A percentile compares a stretch with the other conserved stretches of the same genome.
Evolutionary conservation across 768 basidiomycete species (phyloP).

Genomic region (Leccinum imitatum): DNA sequence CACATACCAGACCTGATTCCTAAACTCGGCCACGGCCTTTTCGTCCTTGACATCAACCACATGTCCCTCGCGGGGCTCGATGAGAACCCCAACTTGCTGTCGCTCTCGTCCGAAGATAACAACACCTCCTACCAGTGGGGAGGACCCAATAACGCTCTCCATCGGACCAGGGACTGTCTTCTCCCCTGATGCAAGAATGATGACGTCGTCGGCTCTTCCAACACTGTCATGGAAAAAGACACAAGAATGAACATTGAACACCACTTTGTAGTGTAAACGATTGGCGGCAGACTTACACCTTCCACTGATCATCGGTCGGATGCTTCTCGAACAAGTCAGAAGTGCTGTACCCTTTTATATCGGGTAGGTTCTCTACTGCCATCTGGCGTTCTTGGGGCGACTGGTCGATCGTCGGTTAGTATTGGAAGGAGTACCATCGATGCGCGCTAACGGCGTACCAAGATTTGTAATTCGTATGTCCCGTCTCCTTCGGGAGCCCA

Average conservation of each 20-base stretch:
- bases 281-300: slow-evolving; percentile 20
- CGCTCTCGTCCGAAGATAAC: slow-evolving; percentile 37
- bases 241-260: slow-evolving; percentile 1
- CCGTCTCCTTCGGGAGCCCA: slow-evolving; percentile 35
- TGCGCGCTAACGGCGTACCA: slow-evolving; percentile 25
- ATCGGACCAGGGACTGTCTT: slow-evolving; percentile 26
- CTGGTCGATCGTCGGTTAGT: not conserved
- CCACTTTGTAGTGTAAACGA: not conserved
- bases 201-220: too few relatives aligned
- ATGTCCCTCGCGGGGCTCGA: slow-evolving; percentile 25
- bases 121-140: slow-evolving; percentile 20
- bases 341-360: slow-evolving; percentile 41
- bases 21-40: slow-evolving; percentile 27
- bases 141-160: slow-evolving; percentile 31
- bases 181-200: slow-evolving; percentile 13
- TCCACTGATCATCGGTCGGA: slow-evolving; percentile 42
- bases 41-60: slow-evolving; percentile 23
- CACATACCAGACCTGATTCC: slow-evolving; percentile 33
- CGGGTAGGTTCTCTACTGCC: slow-evolving; percentile 37
- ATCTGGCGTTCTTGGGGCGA: not conserved
- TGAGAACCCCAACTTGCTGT: slow-evolving; percentile 33
- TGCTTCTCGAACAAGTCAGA: slow-evolving; percentile 45
- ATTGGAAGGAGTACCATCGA: not conserved
- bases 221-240: too few relatives aligned
- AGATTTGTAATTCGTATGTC: slow-evolving; percentile 38